phyloP scores from a whole-genome alignment of 495 filamentous ascomycete genomes.

The Penicillium cataractarum region DNA sequence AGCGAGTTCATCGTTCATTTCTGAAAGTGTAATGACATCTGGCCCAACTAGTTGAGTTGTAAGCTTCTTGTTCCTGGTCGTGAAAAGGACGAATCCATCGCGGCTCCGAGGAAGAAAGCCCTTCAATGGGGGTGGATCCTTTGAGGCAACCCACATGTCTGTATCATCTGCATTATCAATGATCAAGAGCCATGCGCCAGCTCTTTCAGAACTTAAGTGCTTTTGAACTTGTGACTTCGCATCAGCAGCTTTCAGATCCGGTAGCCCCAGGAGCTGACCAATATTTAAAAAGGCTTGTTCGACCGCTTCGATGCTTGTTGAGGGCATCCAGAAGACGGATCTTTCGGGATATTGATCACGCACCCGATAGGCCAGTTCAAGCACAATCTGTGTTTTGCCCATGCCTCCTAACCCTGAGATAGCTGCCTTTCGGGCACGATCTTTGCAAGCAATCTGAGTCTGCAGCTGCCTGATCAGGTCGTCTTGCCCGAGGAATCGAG shows the following conservation, averaged over 20 bases:
- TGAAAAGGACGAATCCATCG: neutral
- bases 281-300: neutral
- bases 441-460: no score
- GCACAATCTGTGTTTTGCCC: neutral
- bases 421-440: slow-evolving; percentile 6
- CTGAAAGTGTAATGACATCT: no score
- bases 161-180: neutral
- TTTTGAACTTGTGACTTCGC: neutral
- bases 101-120: no score
- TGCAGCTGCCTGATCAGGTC: no score
- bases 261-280: no score
- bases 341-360: neutral
- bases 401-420: neutral
- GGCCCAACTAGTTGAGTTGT: no score
- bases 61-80: neutral
- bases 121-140: neutral
- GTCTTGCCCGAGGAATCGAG: no score
- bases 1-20: neutral
- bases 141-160: neutral
- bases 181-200: neutral
- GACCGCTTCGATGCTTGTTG: neutral
- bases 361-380: neutral
- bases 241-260: neutral
- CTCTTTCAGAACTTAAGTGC: neutral
- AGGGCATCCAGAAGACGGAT: neutral